Evolutionary conservation across 192 early-diverging fungal genomes (phyloP), one percentile per base, ranked within the genome.

Genomic region (Gaertneriomyces semiglobifer): DNA sequence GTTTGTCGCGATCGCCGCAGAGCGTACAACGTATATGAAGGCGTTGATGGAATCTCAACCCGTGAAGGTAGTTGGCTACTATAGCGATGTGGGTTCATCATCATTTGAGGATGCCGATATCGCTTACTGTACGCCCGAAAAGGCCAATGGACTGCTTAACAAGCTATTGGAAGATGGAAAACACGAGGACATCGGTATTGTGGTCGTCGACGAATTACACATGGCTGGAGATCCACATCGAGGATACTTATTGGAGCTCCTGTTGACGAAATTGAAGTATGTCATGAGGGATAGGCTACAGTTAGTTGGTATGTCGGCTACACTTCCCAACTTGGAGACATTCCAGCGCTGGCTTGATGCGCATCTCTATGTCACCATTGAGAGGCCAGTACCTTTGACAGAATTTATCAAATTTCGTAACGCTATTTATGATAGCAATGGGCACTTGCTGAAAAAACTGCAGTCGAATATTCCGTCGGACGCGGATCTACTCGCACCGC

Each of bases 281-380:
- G 44, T 74, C 9, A 10, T 73, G 20, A 44, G n/a, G 10, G 74
- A 56, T 7, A 44, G 63, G 11, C 38, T 75, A n/a, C 74, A 75
- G 48, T 44, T 75, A 20, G 68, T 75, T 78, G 74, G 76, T 6
- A 75, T 75, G 74, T 75, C 75, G 6, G 73, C 75, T 5, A 75
- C 73, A 16, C 33, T 78, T n/a, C 75, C 73, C 2, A 78, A 75
- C 47, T 62, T 75, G 20, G 60, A 74, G 51, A 72, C 60, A 5
- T 63, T 63, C n/a, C 12, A 74, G 38, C 39, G 48, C 12, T 75
- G 74, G 74, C 47, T 75, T n/a, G 54, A 78, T 53, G 75, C 74
- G 33, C 42, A 52, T 11, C 18, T 75, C 3, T 75, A 77, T 65
- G 44, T 66, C 2, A 75, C 76, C 4, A 48, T 11, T 20, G 77